Evolutionary conservation across 306 rosid species (phyloP).

Genomic region (Medicago ruthenica): DNA sequence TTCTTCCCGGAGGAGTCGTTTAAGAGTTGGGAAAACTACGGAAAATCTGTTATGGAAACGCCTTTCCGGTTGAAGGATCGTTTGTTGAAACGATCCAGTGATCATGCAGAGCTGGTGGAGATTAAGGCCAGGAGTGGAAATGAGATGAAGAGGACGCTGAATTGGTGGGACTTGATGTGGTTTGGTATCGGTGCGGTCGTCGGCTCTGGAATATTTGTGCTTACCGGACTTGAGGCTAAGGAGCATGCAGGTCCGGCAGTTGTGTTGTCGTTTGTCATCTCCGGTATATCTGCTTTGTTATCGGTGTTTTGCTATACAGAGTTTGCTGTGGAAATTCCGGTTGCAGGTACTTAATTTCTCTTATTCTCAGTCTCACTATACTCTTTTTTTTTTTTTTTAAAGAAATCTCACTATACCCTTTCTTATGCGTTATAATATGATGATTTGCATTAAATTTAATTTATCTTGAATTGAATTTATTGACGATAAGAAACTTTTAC

Average conservation of each 20-base stretch:
- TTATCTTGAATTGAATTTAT: no score
- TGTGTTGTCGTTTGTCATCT: constrained; percentile 70
- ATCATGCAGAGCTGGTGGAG: constrained; percentile 67
- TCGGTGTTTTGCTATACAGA: constrained; percentile 95
- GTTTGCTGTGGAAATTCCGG: constrained; percentile 90
- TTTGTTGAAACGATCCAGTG: constrained; percentile 59
- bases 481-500: no score
- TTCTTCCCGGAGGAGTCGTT: constrained; percentile 92
- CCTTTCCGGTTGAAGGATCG: constrained; percentile 64
- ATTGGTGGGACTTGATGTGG: constrained; percentile 97
- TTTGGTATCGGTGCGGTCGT: constrained; percentile 83
- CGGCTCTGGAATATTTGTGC: constrained; percentile 84
- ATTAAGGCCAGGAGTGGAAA: constrained; percentile 65
- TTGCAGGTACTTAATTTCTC: constrained; percentile 68
- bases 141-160: constrained; percentile 85
- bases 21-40: constrained; percentile 64
- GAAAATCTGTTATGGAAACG: constrained; percentile 55
- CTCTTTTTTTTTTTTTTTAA: no score
- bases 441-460: no score
- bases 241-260: constrained; percentile 68
- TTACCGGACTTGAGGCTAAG: constrained; percentile 78
- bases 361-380: not conserved
- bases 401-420: not conserved
- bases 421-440: no score
- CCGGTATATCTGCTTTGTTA: constrained; percentile 85